Evolutionary conservation across 345 rosid genomes (phyloP), one percentile per base, ranked within the genome.

Genomic region (Dipteronia sinensis): DNA sequence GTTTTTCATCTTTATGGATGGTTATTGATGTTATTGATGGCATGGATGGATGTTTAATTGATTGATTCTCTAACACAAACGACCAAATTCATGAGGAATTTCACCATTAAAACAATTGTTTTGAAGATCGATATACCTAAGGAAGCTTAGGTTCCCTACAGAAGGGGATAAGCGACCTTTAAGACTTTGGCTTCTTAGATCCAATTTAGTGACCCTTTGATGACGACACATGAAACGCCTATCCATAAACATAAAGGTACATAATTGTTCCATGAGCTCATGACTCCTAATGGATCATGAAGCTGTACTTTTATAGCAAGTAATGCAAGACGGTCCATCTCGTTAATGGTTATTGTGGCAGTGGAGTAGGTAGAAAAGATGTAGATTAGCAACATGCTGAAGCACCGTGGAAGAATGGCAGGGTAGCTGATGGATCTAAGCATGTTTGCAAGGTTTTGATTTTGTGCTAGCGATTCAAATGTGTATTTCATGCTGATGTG

Each of bases 91-190:
- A 1, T 16, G 53, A 1, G 85, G 80, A 40, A 83, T 72, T 27
- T 17, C 22, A 68, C 75, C 71, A 23, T 0, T 2, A 56, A 72
- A 51, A 19, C 2, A 22, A 29, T 78, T 75, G 77, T 49, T 7
- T 12, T 0, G 4, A 0, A 79, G 68, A 44, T 25, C 1, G 64
- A 82, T n/a, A 23, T 23, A 34, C 22, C 42, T 49, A 1, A 79
- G 77, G 70, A 83, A 79, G 73, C 75, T 55, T 46, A 79, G 80
- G 40, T 83, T 83, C 56, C 85, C 83, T 7, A 79, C 22, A 51
- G 42, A 25, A 13, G 80, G 79, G 0, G 82, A 72, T 11, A 83
- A 61, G 40, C 56, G 9, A 40, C 76, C 82, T 2, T 6, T 17
- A 38, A 81, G 19, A 0, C 13, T 42, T 9, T 25, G 72, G 8